Evolutionary conservation across 306 rosid genomes (phyloP).

Genomic region (Quercus engelmannii): DNA sequence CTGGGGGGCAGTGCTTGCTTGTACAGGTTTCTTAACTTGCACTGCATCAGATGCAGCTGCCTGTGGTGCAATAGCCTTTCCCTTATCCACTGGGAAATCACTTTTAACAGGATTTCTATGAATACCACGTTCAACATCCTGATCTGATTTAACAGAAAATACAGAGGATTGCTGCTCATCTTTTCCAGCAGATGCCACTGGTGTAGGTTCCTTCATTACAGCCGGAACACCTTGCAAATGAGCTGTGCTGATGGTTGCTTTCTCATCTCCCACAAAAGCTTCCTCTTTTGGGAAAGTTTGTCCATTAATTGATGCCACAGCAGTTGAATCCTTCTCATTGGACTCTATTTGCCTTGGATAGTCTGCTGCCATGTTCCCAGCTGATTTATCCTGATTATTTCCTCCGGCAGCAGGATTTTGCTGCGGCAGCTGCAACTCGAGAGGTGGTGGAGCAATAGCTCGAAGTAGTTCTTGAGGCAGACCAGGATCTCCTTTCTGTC

Average conservation of each 20-base stretch:
- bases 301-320: constrained; percentile 44
- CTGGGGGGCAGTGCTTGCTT: constrained; percentile 45
- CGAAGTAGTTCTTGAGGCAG: constrained; percentile 94
- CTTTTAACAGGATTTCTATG: constrained; percentile 49
- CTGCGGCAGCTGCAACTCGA: constrained; percentile 70
- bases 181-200: constrained; percentile 49
- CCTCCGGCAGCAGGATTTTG: constrained; percentile 54
- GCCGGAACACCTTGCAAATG: constrained; percentile 46
- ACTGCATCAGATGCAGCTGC: constrained; percentile 56
- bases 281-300: constrained; percentile 56
- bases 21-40: constrained; percentile 62
- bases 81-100: constrained; percentile 63
- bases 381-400: constrained; percentile 57
- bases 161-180: constrained; percentile 60
- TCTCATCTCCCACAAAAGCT: constrained; percentile 58
- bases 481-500: constrained; percentile 86
- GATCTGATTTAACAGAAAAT: constrained; percentile 56
- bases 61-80: constrained; percentile 70
- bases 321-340: constrained; percentile 50
- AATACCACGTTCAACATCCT: constrained; percentile 52
- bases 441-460: constrained; percentile 87
- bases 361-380: constrained; percentile 56
- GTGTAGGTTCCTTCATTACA: constrained; percentile 53
- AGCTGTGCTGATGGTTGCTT: constrained; percentile 35
- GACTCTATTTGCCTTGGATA: constrained; percentile 45